Evolutionary conservation across 1,139 yeast species (phyloP).

Genomic region (Pichia sp.): DNA sequence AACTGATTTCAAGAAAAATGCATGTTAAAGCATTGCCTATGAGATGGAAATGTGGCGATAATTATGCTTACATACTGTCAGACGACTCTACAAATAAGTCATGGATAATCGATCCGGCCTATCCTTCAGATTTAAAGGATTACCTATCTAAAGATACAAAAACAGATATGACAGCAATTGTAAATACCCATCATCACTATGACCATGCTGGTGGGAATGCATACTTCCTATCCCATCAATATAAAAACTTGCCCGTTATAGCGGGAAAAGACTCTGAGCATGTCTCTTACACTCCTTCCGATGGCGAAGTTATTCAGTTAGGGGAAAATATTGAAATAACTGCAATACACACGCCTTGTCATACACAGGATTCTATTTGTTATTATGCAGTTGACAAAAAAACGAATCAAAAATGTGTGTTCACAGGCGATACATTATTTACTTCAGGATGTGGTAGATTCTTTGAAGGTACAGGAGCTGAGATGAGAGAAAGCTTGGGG

Average conservation of each 20-base stretch:
- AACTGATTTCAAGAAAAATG: slow-evolving; percentile 37
- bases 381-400: slow-evolving; percentile 61
- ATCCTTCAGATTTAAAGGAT: slow-evolving; percentile 31
- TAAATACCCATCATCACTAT: slow-evolving; percentile 91
- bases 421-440: slow-evolving; percentile 94
- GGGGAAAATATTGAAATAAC: slow-evolving; percentile 63
- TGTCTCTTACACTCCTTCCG: slow-evolving; percentile 62
- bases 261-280: slow-evolving; percentile 78
- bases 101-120: slow-evolving; percentile 91
- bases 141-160: slow-evolving; percentile 31
- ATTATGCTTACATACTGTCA: slow-evolving; percentile 73
- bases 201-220: slow-evolving; percentile 92
- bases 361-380: slow-evolving; percentile 92
- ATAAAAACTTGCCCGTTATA: slow-evolving; percentile 60
- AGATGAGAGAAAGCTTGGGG: slow-evolving; percentile 71
- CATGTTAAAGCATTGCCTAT: slow-evolving; percentile 75
- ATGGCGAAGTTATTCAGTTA: slow-evolving; percentile 51
- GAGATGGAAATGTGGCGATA: slow-evolving; percentile 95
- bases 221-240: slow-evolving; percentile 30
- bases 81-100: slow-evolving; percentile 63
- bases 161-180: slow-evolving; percentile 57
- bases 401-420: slow-evolving; percentile 64
- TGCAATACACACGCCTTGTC: slow-evolving; percentile 95
- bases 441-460: slow-evolving; percentile 95
- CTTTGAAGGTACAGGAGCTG: slow-evolving; percentile 79